phyloP scores from a whole-genome alignment of 345 rosid genomes.

The Melaleuca alternifolia region DNA sequence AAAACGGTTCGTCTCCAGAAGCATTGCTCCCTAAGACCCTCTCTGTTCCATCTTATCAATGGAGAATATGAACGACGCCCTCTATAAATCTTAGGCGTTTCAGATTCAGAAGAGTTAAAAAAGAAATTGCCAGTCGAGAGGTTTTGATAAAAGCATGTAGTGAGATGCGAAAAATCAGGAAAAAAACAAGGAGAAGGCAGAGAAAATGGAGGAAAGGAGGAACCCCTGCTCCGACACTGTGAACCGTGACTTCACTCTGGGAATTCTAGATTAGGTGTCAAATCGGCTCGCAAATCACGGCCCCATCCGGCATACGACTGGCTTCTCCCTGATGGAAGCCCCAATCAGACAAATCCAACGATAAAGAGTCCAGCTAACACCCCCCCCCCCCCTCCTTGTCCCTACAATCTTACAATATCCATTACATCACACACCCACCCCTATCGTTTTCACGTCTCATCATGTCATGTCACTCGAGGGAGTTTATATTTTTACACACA shows the following conservation, averaged over 20 bases:
- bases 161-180: neutral
- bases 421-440: slow-evolving; percentile 2
- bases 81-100: neutral
- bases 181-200: accelerated
- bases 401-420: neutral
- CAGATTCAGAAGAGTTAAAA: neutral
- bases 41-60: too few species aligned
- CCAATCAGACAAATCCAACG: neutral
- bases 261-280: neutral
- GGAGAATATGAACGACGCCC: too few species aligned
- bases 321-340: neutral
- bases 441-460: neutral
- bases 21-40: too few species aligned
- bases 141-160: neutral
- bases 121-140: too few species aligned
- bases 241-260: neutral
- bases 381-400: neutral
- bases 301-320: neutral
- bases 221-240: neutral
- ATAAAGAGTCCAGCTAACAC: neutral
- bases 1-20: too few species aligned
- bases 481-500: neutral
- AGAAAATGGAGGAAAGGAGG: neutral
- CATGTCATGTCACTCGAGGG: neutral
- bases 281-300: neutral